Evolutionary conservation across 1,284 basidiomycete genomes (phyloP), one percentile per base, ranked within the genome.

Genomic region (Sporisorium reilianum): DNA sequence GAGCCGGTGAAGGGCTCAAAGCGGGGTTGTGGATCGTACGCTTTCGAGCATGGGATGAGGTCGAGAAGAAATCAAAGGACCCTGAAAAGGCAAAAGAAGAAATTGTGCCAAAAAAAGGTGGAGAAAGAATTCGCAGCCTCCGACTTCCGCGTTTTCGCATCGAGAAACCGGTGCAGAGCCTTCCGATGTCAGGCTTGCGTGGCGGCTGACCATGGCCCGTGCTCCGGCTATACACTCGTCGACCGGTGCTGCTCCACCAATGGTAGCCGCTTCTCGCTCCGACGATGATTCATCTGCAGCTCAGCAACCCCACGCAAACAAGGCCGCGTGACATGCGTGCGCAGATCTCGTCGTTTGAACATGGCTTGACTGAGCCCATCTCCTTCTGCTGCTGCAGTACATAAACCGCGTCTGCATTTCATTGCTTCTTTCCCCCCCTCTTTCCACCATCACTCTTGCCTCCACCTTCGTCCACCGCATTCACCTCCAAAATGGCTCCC

Each of bases 401-500:
- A 38, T 12, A 25, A 5, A 52, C 10, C 2, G 8, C n/a, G n/a
- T n/a, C n/a, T 28, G 30, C 7, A 2, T 9, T 20, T 20, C 23
- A 10, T 14, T 10, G 16, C 22, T 36, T 30, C n/a, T 34, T 40
- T 10, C 18, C 32, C 28, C 10, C 48, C 28, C 22, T 18, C n/a
- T n/a, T 30, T 36, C 20, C 38, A 41, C 16, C 38, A 41, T 26
- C 20, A 18, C 20, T 10, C 40, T 16, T 12, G 9, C 18, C 5
- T 28, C 34, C 49, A 22, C 34, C 4, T 14, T 16, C n/a, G n/a
- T n/a, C n/a, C n/a, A n/a, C n/a, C n/a, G n/a, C n/a, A n/a, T n/a
- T n/a, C n/a, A n/a, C 32, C 18, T 30, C 11, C 26, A 73, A 57
- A 46, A 74, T 74, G 71, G 71, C 71, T 46, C 71, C 71, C n/a